Evolutionary conservation across 1,284 basidiomycete species (phyloP).

Genomic region (Cutaneotrichosporon sp.): DNA sequence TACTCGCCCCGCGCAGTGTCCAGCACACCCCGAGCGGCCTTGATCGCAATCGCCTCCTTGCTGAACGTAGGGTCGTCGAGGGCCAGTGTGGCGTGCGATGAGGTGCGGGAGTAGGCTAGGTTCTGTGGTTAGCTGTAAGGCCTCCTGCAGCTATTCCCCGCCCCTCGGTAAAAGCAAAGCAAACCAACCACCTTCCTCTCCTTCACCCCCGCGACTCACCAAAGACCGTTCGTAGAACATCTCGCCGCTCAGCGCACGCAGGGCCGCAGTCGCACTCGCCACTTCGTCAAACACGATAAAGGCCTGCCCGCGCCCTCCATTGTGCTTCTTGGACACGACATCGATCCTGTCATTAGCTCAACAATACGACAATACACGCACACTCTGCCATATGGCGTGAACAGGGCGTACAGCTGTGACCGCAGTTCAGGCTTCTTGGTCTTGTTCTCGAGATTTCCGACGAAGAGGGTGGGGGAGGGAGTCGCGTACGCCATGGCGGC

Average conservation of each 20-base stretch:
- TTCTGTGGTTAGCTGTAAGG: constrained; percentile 14
- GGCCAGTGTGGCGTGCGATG: constrained; percentile 74
- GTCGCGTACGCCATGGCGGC: constrained; percentile 53
- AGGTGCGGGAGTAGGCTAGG: constrained; percentile 81
- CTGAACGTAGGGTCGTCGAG: constrained; percentile 60
- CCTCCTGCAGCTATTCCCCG: not conserved
- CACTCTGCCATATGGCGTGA: constrained; percentile 88
- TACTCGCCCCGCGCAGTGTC: constrained; percentile 56
- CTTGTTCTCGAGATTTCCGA: constrained; percentile 93
- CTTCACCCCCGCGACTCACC: constrained; percentile 26
- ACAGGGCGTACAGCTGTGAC: constrained; percentile 80
- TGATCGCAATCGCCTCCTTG: constrained; percentile 58
- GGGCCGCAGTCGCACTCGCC: constrained; percentile 80
- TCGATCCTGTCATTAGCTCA: constrained; percentile 61
- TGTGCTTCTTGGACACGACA: constrained; percentile 80
- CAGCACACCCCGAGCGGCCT: constrained; percentile 50
- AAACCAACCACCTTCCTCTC: not conserved
- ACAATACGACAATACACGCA: constrained; percentile 28
- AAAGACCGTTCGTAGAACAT: constrained; percentile 65
- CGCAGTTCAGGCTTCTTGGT: constrained; percentile 91
- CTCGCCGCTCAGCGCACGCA: constrained; percentile 87
- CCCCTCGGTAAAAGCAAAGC: too few species aligned
- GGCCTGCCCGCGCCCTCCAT: constrained; percentile 89
- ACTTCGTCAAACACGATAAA: constrained; percentile 94
- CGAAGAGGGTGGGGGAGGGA: constrained; percentile 85